Evolutionary conservation across 768 basidiomycete species (phyloP).

Genomic region (Porpolomopsis calyptriformis): DNA sequence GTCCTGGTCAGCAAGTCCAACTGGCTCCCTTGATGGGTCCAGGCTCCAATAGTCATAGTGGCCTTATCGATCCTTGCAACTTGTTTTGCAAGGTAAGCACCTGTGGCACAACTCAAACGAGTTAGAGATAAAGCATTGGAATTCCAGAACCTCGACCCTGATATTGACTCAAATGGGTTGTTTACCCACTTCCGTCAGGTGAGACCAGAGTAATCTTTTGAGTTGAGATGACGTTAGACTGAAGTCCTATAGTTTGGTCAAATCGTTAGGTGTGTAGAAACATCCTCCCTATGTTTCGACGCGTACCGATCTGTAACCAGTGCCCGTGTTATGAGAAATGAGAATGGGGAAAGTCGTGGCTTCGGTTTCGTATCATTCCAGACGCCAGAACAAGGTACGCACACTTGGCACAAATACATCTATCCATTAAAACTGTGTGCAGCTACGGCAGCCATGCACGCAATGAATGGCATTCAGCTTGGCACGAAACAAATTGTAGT

Average conservation of each 20-base stretch:
- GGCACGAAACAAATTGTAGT: slow-evolving; percentile 76
- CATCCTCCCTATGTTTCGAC: not conserved
- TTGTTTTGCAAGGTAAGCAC: slow-evolving; percentile 73
- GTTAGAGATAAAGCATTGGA: slow-evolving; percentile 5
- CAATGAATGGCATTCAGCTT: slow-evolving; percentile 68
- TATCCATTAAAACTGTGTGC: slow-evolving; percentile 8
- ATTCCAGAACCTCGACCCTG: slow-evolving; percentile 68
- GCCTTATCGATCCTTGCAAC: slow-evolving; percentile 84
- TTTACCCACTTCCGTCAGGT: slow-evolving; percentile 78
- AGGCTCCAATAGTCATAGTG: slow-evolving; percentile 75
- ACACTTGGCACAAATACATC: not conserved
- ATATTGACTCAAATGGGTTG: slow-evolving; percentile 76
- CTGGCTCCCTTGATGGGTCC: slow-evolving; percentile 64
- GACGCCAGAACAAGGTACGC: slow-evolving; percentile 66
- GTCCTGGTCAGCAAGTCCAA: slow-evolving; percentile 86
- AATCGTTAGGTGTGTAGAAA: slow-evolving; percentile 63
- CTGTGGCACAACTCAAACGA: not conserved
- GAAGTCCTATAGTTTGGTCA: slow-evolving; percentile 55
- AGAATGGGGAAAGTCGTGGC: slow-evolving; percentile 67
- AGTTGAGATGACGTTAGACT: slow-evolving; percentile 8
- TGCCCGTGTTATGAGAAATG: slow-evolving; percentile 88
- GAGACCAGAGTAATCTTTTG: slow-evolving; percentile 11
- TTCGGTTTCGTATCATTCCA: slow-evolving; percentile 90
- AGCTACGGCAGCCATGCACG: slow-evolving; percentile 67
- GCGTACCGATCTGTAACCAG: slow-evolving; percentile 26